Percentiles rank a stretch among this genome's conserved stretches.
Evolutionary conservation across 2,329 filamentous ascomycete species (phyloP).

Genomic region (Pseudogymnoascus sp.): DNA sequence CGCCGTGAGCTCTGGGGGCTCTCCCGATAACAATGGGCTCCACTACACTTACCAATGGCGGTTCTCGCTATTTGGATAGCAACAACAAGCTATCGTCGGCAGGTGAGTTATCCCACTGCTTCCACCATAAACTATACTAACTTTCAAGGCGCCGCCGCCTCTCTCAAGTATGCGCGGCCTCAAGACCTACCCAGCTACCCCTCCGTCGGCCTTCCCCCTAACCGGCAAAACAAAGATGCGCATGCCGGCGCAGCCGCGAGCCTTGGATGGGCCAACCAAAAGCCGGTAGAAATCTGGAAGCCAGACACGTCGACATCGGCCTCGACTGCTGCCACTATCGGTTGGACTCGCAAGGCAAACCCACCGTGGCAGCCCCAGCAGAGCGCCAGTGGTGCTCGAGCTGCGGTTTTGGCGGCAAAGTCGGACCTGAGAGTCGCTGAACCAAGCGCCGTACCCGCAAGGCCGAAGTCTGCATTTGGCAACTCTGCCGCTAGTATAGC

Average conservation of each 20-base stretch:
- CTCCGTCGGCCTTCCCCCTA: slow-evolving; percentile 47
- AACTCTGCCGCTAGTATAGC: slow-evolving; percentile 64
- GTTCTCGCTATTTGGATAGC: slow-evolving; percentile 35
- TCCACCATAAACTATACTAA: slow-evolving; percentile 16
- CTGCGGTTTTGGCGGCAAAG: slow-evolving; percentile 60
- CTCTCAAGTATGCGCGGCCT: slow-evolving; percentile 64
- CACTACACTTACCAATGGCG: slow-evolving; percentile 21
- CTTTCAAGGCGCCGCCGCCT: slow-evolving; percentile 47
- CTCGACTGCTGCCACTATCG: slow-evolving; percentile 50
- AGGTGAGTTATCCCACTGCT: slow-evolving; percentile 35
- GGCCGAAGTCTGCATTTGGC: slow-evolving; percentile 33
- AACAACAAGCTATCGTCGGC: slow-evolving; percentile 51
- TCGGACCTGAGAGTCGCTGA: slow-evolving; percentile 28
- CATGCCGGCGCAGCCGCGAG: slow-evolving; percentile 70
- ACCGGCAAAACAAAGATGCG: slow-evolving; percentile 35
- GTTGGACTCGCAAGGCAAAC: slow-evolving; percentile 48
- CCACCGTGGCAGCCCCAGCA: slow-evolving; percentile 55
- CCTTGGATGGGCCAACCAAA: slow-evolving; percentile 65
- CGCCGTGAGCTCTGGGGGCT: neutral
- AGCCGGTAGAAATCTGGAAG: slow-evolving; percentile 58
- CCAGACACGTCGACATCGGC: slow-evolving; percentile 55
- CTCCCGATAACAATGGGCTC: neutral
- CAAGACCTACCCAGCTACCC: slow-evolving; percentile 70
- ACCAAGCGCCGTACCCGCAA: neutral
- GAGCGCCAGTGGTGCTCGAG: slow-evolving; percentile 63